Base-by-base conservation (phyloP, 2,329 filamentous ascomycete species). In the Aspergillus amoenus region DNA sequence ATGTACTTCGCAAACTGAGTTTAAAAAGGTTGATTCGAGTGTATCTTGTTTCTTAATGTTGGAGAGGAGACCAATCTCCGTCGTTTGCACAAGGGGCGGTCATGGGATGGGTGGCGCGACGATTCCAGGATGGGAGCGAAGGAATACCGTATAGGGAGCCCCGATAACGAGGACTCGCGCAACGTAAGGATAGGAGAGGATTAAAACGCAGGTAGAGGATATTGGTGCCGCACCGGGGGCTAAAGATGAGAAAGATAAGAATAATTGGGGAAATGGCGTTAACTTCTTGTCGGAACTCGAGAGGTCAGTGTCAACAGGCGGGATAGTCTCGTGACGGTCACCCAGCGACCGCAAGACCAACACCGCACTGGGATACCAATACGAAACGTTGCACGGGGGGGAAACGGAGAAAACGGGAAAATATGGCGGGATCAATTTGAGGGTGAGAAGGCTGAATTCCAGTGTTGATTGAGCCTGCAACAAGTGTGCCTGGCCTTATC, bases 41-140 rank as follows among this genome's bases (percentile, higher is more conserved):
- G 45, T 51, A 52, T 13, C 21, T 47, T 52, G 46, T 21, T 61
- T 61, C 55, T 58, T 61, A 59, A 51, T 44, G 54, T 44, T 55
- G 61, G 57, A 64, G 68, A 65, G 57, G 68, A 70, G 63, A 66
- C 65, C 66, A 71, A 64, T 66, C 70, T 72, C 70, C 70, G 67
- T 60, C 68, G 66, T 60, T 68, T 67, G 39, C 61, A 64, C 58
- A 64, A 66, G 64, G 63, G 65, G 41, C 58, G 68, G 64, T 69
- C 71, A 73, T 73, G 63, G 67, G 70, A 66, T 65, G 58, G 32
- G 58, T 66, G 60, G 66, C 62, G 63, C 55, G 63, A 57, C 32
- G 59, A 61, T 63, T 65, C 62, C 67, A 66, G 63, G 59, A 59
- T 64, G 54, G 56, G 47, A 49, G 40, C 34, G 30, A 32, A 21